These are phyloP conservation scores for Phytophthora cactorum DNA, from an alignment of 352 stramenopile species.

Conservation along the genomic window DNA sequence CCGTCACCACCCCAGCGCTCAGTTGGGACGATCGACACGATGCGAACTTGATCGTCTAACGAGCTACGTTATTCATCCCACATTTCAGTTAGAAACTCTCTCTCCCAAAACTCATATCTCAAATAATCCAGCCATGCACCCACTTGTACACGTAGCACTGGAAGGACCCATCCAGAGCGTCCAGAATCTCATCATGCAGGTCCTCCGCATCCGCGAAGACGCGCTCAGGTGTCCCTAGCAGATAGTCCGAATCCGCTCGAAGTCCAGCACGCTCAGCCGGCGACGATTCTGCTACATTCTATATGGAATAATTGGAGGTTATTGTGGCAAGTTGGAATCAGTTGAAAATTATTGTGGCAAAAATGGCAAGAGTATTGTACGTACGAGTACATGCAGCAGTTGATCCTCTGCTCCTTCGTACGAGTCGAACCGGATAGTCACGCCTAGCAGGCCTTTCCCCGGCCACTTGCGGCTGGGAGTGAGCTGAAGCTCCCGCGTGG, in stretches of 20 bases:
- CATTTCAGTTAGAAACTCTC: background rate
- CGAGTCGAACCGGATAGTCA: conserved; percentile 98
- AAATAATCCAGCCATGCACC: conserved; percentile 8
- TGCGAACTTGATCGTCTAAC: conserved; percentile 93
- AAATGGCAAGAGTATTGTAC: conserved; percentile 1
- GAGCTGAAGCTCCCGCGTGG: conserved; percentile 77
- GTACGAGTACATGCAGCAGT: conserved; percentile 93
- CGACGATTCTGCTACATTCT: conserved; percentile 90
- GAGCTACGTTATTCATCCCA: conserved; percentile 44
- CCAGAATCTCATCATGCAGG: conserved; percentile 90
- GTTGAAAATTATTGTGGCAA: conserved; percentile 4
- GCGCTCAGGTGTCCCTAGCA: conserved; percentile 93
- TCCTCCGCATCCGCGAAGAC: conserved; percentile 89
- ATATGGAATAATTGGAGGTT: background rate
- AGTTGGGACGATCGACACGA: conserved; percentile 85
- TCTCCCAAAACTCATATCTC: background rate
- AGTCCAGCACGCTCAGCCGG: conserved; percentile 92
- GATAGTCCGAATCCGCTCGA: conserved; percentile 91
- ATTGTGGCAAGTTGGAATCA: background rate
- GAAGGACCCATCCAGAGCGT: conserved; percentile 92
- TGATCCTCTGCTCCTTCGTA: conserved; percentile 96
- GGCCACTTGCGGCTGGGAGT: conserved; percentile 93
- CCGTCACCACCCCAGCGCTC: conserved; percentile 91
- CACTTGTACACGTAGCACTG: conserved; percentile 98
- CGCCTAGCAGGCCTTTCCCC: conserved; percentile 95